Percentiles rank a stretch among this genome's conserved stretches.
Evolutionary conservation across 805 yeast genomes (phyloP).

Genomic region (Kazachstania martiniae): DNA sequence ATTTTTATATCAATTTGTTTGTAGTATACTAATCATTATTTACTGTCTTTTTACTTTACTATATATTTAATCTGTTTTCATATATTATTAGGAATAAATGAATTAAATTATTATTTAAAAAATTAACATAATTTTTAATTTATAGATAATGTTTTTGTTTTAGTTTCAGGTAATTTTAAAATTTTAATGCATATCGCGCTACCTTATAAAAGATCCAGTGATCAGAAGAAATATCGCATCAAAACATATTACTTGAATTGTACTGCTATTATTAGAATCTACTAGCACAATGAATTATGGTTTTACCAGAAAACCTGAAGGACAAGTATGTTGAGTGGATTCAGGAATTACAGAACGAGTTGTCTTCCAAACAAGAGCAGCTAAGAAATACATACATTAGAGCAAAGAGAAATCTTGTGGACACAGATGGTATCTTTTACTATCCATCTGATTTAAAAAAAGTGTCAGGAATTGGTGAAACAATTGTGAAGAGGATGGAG

Average conservation of each 20-base stretch:
- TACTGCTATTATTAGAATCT: too few species aligned
- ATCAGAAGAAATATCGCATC: too few species aligned
- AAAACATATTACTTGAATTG: too few species aligned
- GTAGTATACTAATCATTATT: slow-evolving; percentile 3
- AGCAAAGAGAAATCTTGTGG: slow-evolving; percentile 44
- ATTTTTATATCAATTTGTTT: slow-evolving; percentile 8
- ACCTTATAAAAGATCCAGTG: too few species aligned
- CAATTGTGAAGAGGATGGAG: slow-evolving; percentile 43
- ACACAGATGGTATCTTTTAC: slow-evolving; percentile 34
- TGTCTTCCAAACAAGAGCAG: slow-evolving; percentile 41
- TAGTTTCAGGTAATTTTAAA: too few species aligned
- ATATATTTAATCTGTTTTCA: slow-evolving; percentile 3
- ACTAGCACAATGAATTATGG: slow-evolving; percentile 29
- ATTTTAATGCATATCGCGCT: too few species aligned
- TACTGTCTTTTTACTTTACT: background rate
- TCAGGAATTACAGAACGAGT: slow-evolving; percentile 38
- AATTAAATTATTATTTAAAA: background rate
- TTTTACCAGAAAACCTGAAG: slow-evolving; percentile 38
- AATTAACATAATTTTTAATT: too few species aligned
- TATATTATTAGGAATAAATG: slow-evolving; percentile 1
- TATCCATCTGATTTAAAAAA: slow-evolving; percentile 48
- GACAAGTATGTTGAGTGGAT: slow-evolving; percentile 48
- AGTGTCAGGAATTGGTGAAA: slow-evolving; percentile 64
- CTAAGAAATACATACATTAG: slow-evolving; percentile 40
- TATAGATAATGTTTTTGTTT: too few species aligned